Conservation (phyloP, 495 filamentous ascomycete genomes). For the Parmelia sp. region DNA sequence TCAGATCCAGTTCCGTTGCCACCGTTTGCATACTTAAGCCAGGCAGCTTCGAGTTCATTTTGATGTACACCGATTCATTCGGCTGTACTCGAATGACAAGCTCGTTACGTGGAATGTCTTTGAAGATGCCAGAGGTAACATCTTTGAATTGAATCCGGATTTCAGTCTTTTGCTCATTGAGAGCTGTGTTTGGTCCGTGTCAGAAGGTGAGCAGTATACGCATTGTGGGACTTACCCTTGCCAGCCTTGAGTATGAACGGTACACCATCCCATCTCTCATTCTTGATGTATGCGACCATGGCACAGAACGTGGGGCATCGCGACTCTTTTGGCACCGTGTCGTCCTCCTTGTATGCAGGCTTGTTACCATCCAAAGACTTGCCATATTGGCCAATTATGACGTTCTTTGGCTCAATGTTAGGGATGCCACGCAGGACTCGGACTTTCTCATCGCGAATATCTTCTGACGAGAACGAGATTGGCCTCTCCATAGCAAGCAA, state of each 20-base stretch:
- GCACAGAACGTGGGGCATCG: conserved; percentile 98
- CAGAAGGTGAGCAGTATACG: neutral
- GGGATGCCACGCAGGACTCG: conserved; percentile 91
- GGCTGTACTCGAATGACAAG: conserved; percentile 98
- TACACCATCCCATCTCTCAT: conserved; percentile 98
- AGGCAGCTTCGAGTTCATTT: conserved; percentile 99
- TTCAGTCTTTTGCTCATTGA: conserved; percentile 99
- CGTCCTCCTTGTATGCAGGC: conserved; percentile 96
- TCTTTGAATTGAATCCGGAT: conserved; percentile 99
- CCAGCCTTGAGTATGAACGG: conserved; percentile 99
- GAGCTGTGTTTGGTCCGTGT: conserved; percentile 43
- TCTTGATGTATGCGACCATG: conserved; percentile 96
- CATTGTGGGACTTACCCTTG: conserved; percentile 54
- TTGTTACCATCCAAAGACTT: conserved; percentile 95
- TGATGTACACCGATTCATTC: conserved; percentile 99
- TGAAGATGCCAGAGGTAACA: conserved; percentile 98
- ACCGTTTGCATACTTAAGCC: conserved; percentile 99
- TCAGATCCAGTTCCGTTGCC: conserved; percentile 96
- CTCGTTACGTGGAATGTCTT: conserved; percentile 98
- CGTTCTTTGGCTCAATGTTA: conserved; percentile 97
- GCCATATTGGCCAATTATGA: conserved; percentile 99
- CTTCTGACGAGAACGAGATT: conserved; percentile 95
- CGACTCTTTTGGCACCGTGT: conserved; percentile 95
- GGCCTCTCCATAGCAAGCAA: conserved; percentile 97
- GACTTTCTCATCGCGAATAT: conserved; percentile 98